Evolutionary conservation across 140 eudicot genomes (phyloP), one percentile per base, ranked within the genome.

Genomic region (Oenanthe javanica): DNA sequence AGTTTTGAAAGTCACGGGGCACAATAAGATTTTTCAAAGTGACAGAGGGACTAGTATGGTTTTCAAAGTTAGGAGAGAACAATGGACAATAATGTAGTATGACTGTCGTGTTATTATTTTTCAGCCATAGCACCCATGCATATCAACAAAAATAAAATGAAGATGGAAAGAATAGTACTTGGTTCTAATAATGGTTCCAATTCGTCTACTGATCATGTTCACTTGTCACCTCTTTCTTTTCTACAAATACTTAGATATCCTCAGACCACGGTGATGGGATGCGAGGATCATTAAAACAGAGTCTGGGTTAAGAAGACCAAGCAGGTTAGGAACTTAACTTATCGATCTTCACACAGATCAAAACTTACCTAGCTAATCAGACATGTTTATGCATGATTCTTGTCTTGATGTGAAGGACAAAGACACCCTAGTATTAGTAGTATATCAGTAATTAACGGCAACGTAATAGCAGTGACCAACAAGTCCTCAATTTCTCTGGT

Each of bases 101-200:
- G 19, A 71, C 51, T 71, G 25, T 15, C 43, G 4, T 36, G 7
- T 70, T 16, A 25, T 15, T 8, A 69, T 18, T 12, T 10, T 4
- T 18, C 9, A 1, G 27, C 46, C 23, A 43, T 54, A 36, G 9
- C 64, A 18, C 64, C 64, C 23, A 18, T 4, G 18, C 36, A 31
- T 31, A 31, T n/a, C 9, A 55, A 55, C 23, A 18, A 55, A 18
- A 55, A 87, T 87, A 91, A 78, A 57, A 72, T 76, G 83, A 84
- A 69, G 79, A 31, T 89, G 89, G 90, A 87, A 78, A 81, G 82
- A 91, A 83, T 91, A 89, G 79, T 14, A 83, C 77, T 77, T 88
- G 85, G 98, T 91, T 87, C 15, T 84, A 63, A 45, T 91, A 25
- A 38, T 93, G 57, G 96, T 93, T 61, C 98, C 98, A n/a, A 25